Percentiles rank a stretch among this genome's conserved stretches.
Evolutionary conservation across 352 stramenopile species (phyloP).

Genomic region (Phytopythium chamaehyphon): DNA sequence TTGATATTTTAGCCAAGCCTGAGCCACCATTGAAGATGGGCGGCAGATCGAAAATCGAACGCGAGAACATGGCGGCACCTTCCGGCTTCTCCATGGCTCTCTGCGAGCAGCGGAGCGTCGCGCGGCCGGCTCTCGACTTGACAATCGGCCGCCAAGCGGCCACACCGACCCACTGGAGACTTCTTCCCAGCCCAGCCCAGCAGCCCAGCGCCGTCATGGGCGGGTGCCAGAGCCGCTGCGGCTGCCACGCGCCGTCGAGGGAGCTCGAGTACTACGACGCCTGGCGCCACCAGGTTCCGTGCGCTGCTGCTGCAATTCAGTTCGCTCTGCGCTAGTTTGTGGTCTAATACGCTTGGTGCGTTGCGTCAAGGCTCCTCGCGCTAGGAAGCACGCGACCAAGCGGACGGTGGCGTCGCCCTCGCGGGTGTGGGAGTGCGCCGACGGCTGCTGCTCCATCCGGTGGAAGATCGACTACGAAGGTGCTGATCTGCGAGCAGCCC

Average conservation of each 20-base stretch:
- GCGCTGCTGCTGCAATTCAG: not conserved
- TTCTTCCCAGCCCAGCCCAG: not conserved
- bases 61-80: constrained; percentile 1
- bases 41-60: constrained; percentile 5
- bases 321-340: constrained; percentile 2
- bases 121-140: not conserved
- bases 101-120: not conserved
- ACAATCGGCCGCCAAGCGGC: not conserved
- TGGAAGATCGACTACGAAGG: constrained; percentile 74
- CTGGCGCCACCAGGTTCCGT: constrained; percentile 26
- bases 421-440: constrained; percentile 58
- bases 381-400: not conserved
- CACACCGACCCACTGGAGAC: not conserved
- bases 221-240: constrained; percentile 51
- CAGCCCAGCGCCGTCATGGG: constrained; percentile 41
- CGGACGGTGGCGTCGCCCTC: constrained; percentile 1
- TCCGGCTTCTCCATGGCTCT: not conserved
- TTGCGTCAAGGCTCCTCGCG: constrained; percentile 8
- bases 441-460: constrained; percentile 64
- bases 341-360: not conserved
- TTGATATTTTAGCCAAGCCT: no score
- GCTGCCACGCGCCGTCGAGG: constrained; percentile 34
- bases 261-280: constrained; percentile 70
- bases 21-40: no score
- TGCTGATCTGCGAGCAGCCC: constrained; percentile 6